Evolutionary conservation across 1,284 basidiomycete species (phyloP).

Genomic region (Cryptococcus deneoformans): DNA sequence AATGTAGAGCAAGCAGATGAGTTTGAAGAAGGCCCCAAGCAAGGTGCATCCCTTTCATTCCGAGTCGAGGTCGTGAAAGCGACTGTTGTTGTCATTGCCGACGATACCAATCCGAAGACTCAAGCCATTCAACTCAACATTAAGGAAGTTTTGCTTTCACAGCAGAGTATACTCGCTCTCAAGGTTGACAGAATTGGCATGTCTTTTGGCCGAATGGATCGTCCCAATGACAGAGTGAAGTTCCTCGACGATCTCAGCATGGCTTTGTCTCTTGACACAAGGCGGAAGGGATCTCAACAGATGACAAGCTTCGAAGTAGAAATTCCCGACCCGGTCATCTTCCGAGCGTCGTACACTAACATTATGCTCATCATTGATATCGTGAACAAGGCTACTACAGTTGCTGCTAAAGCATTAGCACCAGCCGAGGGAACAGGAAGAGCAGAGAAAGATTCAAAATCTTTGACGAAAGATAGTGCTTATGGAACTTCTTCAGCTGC

Average conservation of each 20-base stretch:
- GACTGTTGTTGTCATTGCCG: constrained; percentile 84
- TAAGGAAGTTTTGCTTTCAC: constrained; percentile 82
- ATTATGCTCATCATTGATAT: constrained; percentile 88
- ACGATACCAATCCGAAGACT: constrained; percentile 73
- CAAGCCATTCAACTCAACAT: constrained; percentile 87
- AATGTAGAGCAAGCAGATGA: constrained; percentile 27
- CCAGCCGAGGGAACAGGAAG: constrained; percentile 12
- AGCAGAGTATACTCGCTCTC: constrained; percentile 84
- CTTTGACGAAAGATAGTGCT: constrained; percentile 3
- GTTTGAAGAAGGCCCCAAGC: constrained; percentile 26
- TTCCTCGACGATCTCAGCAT: constrained; percentile 94
- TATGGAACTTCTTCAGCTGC: constrained; percentile 22
- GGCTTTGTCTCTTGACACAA: constrained; percentile 81
- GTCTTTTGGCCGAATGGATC: constrained; percentile 90
- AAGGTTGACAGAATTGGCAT: constrained; percentile 84
- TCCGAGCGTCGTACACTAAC: constrained; percentile 91
- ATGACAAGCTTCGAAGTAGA: constrained; percentile 81
- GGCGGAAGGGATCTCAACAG: constrained; percentile 67
- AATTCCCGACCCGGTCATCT: constrained; percentile 74
- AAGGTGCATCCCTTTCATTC: constrained; percentile 53
- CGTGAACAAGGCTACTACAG: constrained; percentile 78
- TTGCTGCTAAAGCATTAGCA: constrained; percentile 47
- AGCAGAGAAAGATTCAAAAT: background rate
- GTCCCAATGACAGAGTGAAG: constrained; percentile 74
- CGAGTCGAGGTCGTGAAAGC: constrained; percentile 90